phyloP scores from a whole-genome alignment of 140 eudicot species.

The Eryngium alpinum region DNA sequence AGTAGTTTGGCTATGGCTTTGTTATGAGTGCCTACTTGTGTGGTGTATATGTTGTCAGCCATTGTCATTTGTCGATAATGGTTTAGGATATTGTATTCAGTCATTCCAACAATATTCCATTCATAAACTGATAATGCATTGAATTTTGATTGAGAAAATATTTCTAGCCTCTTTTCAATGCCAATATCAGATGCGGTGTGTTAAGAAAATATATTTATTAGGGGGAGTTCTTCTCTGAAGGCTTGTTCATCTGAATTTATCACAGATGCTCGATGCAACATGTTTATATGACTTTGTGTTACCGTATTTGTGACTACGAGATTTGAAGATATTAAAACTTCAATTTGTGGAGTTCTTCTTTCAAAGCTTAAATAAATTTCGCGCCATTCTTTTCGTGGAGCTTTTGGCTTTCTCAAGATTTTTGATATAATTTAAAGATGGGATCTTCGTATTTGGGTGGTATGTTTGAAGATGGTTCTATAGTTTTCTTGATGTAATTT shows the following conservation, averaged over 20 bases:
- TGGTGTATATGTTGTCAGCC: background rate
- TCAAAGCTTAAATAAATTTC: background rate
- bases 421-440: too few species aligned
- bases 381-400: background rate
- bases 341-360: background rate
- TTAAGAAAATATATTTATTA: background rate
- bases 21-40: background rate
- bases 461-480: background rate
- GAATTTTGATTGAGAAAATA: background rate
- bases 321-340: background rate
- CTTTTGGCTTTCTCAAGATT: background rate
- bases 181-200: background rate
- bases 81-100: background rate
- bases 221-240: background rate
- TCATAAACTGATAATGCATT: background rate
- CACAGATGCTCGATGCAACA: too few species aligned
- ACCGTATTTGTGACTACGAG: too few species aligned
- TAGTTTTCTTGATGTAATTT: background rate
- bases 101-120: background rate
- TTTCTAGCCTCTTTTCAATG: background rate
- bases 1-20: background rate
- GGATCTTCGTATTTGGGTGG: background rate
- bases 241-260: background rate
- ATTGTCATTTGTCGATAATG: background rate
- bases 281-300: too few species aligned